Conservation (phyloP, 257 asterid genomes). For the Plantago elongata region DNA sequence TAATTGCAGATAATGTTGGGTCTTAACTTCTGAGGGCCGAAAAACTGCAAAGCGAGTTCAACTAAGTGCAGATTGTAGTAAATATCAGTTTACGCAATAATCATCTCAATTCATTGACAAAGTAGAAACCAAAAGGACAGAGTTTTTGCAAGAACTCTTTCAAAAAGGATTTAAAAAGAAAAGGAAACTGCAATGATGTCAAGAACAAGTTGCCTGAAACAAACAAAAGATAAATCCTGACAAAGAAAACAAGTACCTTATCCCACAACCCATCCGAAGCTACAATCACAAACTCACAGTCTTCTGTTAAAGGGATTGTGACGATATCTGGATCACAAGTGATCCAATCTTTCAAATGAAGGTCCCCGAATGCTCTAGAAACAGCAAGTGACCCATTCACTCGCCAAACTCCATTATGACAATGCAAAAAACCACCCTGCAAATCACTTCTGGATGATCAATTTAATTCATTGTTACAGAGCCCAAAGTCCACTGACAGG, state of each 20-base stretch:
- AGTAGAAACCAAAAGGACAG: neutral
- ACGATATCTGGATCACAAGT: constrained; percentile 44
- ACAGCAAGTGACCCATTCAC: constrained; percentile 51
- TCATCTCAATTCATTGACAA: too few species aligned
- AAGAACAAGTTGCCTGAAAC: neutral
- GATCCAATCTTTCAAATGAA: constrained; percentile 42
- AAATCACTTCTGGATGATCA: neutral
- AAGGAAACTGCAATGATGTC: neutral
- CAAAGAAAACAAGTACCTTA: constrained; percentile 23
- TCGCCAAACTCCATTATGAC: constrained; percentile 42
- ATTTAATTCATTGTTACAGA: neutral
- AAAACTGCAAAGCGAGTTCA: too few species aligned
- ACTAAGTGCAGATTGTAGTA: too few species aligned
- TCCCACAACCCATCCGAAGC: constrained; percentile 64
- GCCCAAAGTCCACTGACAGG: neutral
- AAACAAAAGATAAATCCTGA: neutral
- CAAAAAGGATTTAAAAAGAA: neutral
- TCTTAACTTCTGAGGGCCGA: too few species aligned
- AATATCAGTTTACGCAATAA: too few species aligned
- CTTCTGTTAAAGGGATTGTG: constrained; percentile 31
- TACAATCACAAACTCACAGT: constrained; percentile 39
- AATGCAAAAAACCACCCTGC: constrained; percentile 43
- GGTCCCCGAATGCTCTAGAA: constrained; percentile 49
- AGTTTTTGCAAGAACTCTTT: neutral
- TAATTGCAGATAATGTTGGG: too few species aligned